Evolutionary conservation across 228 moss, liverwort and hornwort species (phyloP).

Genomic region (Sphagnum fallax): DNA sequence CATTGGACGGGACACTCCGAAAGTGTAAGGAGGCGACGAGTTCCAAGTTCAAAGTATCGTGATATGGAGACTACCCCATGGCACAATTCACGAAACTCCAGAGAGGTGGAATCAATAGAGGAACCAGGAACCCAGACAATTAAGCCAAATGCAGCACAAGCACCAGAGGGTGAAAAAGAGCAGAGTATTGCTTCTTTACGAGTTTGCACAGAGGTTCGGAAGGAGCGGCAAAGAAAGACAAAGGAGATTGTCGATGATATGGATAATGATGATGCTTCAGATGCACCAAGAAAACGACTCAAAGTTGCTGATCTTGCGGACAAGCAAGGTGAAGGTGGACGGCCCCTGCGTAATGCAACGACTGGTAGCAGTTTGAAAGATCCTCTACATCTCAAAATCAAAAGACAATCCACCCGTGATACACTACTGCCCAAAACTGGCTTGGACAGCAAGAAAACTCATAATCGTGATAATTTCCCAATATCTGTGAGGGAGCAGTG

Average conservation of each 20-base stretch:
- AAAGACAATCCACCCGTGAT: slow-evolving; percentile 25
- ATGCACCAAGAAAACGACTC: slow-evolving; percentile 34
- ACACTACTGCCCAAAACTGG: slow-evolving; percentile 7
- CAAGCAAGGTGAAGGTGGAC: slow-evolving; percentile 13
- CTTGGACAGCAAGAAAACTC: slow-evolving; percentile 20
- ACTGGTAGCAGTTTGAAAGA: slow-evolving; percentile 18
- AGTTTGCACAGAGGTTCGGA: slow-evolving; percentile 19
- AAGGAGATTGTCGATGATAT: slow-evolving; percentile 18
- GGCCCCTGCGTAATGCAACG: slow-evolving; percentile 8
- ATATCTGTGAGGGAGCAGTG: slow-evolving; percentile 22
- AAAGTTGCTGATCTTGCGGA: slow-evolving; percentile 46
- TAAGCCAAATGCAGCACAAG: slow-evolving; percentile 15
- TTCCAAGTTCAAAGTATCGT: slow-evolving; percentile 58
- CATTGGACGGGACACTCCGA: slow-evolving; percentile 61
- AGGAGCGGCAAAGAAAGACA: slow-evolving; percentile 25
- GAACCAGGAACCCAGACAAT: slow-evolving; percentile 13
- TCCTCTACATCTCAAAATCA: slow-evolving; percentile 35
- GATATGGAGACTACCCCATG: slow-evolving; percentile 50
- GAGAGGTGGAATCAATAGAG: slow-evolving; percentile 8
- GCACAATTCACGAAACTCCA: slow-evolving; percentile 16
- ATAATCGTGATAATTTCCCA: slow-evolving; percentile 14
- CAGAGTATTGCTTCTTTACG: slow-evolving; percentile 9
- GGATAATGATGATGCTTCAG: slow-evolving; percentile 37
- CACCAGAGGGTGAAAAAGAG: slow-evolving; percentile 14
- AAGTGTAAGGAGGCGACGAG: slow-evolving; percentile 46